A percentile compares a stretch with the other conserved stretches of the same genome.
Conservation (phyloP, 164 flowering plant species). For the Cinnamomum micranthum region DNA sequence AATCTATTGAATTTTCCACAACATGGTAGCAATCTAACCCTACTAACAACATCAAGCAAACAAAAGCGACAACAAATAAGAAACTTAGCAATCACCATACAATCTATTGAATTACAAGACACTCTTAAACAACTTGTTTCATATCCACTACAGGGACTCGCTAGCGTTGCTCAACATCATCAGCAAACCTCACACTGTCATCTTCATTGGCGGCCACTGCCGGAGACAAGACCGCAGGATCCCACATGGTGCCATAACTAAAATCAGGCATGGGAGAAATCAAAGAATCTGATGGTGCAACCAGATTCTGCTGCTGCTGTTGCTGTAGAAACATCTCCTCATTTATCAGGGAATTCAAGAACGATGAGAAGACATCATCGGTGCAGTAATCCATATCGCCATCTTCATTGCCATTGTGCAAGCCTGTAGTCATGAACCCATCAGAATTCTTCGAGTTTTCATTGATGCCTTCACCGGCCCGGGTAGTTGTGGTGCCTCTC, state of each 20-base stretch:
- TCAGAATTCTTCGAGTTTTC: slow-evolving; percentile 4
- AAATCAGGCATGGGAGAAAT: slow-evolving; percentile 6
- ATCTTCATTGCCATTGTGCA: slow-evolving; percentile 12
- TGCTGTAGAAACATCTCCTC: slow-evolving; percentile 33
- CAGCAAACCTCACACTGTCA: neutral
- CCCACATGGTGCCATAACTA: slow-evolving; percentile 21
- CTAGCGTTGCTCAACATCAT: neutral
- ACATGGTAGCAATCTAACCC: too few species aligned
- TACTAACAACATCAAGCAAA: neutral
- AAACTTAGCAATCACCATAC: neutral
- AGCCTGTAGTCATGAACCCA: neutral
- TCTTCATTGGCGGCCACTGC: neutral
- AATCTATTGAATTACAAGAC: neutral
- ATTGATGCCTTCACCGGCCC: neutral
- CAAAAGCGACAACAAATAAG: neutral
- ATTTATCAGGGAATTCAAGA: slow-evolving; percentile 49
- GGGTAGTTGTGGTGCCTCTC: neutral
- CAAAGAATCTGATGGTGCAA: slow-evolving; percentile 13
- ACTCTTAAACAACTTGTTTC: neutral
- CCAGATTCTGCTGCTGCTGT: slow-evolving; percentile 21
- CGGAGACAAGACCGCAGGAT: slow-evolving; percentile 3
- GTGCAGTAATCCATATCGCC: slow-evolving; percentile 27
- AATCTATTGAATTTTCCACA: neutral
- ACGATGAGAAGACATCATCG: slow-evolving; percentile 62
- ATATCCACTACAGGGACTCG: neutral